Conservation (phyloP, 768 basidiomycete genomes). For the Thelephora ganbajun region DNA sequence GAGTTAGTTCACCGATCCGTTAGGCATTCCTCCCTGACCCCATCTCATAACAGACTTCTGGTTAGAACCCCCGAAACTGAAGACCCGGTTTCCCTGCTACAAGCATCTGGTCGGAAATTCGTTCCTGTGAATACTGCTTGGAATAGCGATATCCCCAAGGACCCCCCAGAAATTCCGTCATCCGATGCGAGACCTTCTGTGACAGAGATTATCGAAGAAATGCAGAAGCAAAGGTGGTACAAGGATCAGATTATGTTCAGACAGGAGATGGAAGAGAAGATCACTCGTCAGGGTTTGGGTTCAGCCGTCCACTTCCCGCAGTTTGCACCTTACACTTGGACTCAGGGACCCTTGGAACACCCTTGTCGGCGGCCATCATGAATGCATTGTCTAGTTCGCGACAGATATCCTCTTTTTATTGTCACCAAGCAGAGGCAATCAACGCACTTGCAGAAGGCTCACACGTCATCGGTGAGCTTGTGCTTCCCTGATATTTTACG, state of each 20-base stretch:
- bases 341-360: slow-evolving; percentile 34
- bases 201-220: slow-evolving; percentile 39
- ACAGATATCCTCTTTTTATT: slow-evolving; percentile 51
- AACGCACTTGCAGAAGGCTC: slow-evolving; percentile 39
- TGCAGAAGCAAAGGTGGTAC: slow-evolving; percentile 51
- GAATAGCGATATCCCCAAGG: slow-evolving; percentile 1
- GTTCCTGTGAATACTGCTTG: slow-evolving; percentile 49
- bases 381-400: slow-evolving; percentile 43
- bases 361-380: slow-evolving; percentile 41
- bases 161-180: slow-evolving; percentile 19
- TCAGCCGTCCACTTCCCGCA: background rate
- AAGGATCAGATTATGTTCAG: slow-evolving; percentile 50
- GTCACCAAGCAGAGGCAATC: slow-evolving; percentile 62
- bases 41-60: slow-evolving; percentile 34
- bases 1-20: slow-evolving; percentile 32
- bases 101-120: slow-evolving; percentile 53
- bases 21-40: background rate
- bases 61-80: slow-evolving; percentile 34
- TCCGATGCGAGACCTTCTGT: slow-evolving; percentile 44
- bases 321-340: background rate
- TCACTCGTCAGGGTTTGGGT: slow-evolving; percentile 34
- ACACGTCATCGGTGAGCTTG: slow-evolving; percentile 40
- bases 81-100: slow-evolving; percentile 49
- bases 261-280: slow-evolving; percentile 37
- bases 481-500: background rate